Base-by-base conservation (phyloP, 176 grass and related monocot genomes). In the Bonia amplexicaulis region DNA sequence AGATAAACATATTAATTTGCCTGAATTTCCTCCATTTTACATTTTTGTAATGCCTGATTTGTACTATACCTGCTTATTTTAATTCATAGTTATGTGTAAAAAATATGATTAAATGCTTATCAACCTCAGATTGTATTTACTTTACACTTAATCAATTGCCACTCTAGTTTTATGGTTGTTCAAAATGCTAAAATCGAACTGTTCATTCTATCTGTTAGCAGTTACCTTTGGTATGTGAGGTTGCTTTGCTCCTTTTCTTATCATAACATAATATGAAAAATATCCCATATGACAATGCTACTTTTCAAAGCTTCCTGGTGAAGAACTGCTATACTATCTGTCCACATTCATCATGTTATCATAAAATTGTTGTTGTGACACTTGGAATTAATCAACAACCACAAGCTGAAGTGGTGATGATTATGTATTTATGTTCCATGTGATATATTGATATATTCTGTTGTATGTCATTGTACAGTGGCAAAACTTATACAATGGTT, bases 401-500 rank as follows among this genome's bases (percentile, higher is more conserved):
- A 20, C 13, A 82, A 40, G n/a, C 26, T 59, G 42, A 83, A 66
- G 45, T 42, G 57, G 12, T 22, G 15, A 14, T 14, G 1, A 25
- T 44, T 51, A 51, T 68, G 6, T 72, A 89, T 42, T 44, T 51
- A 51, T 68, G 6, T 72, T 92, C 51, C 11, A 66, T 74, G 53
- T 41, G 59, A 8, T 37, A 20, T 84, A 47, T 82, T 85, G 51
- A 70, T 74, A 51, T 79, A 16, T 64, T 26, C 17, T 86, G 65
- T 78, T 78, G 42, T 78, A 13, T 85, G 66, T 85, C 40, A 47
- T 68, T 84, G 57, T 79, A 47, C 86, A 99, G 97, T 91, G 97
- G 97, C 25, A 99, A 99, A 88, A 99, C 97, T 63, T 99, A 99
- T 84, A 99, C 97, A 10, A 99, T 99, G 97, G 97, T 94, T 47